Conservation (phyloP, 2,329 filamentous ascomycete genomes). For the Calonectria leucothoes region DNA sequence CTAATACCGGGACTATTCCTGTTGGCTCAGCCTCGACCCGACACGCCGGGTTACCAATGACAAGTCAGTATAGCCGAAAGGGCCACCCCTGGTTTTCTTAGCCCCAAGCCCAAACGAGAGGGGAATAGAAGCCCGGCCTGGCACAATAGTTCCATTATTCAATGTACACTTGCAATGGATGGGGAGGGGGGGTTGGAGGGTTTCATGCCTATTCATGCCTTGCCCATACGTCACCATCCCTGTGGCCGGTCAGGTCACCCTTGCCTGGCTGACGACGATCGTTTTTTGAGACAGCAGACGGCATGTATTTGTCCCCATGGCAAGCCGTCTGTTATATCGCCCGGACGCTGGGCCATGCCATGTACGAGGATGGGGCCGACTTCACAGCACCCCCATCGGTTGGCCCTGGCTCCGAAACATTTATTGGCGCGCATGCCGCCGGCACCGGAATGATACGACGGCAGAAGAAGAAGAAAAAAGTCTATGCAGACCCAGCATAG, state of each 20-base stretch:
- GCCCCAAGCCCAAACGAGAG: conserved; percentile 21
- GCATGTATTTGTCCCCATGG: not conserved
- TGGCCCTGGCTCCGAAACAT: not conserved
- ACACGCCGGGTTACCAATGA: conserved; percentile 32
- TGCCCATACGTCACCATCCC: not conserved
- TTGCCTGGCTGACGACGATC: not conserved
- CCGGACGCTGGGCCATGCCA: not conserved
- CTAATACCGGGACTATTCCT: conserved; percentile 22
- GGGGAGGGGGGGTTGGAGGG: not conserved
- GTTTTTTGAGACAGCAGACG: not conserved
- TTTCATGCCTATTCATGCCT: not conserved
- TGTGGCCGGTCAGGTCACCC: not conserved
- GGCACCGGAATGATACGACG: not conserved
- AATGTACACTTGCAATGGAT: not conserved
- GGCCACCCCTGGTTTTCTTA: conserved; percentile 11
- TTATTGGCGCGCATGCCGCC: not conserved
- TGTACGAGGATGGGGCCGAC: not conserved
- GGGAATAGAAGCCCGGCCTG: not conserved
- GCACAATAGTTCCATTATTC: conserved; percentile 3
- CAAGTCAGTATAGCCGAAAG: not conserved
- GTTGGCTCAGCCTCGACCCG: conserved; percentile 34
- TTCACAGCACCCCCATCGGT: not conserved
- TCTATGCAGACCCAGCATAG: not conserved
- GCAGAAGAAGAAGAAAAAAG: not conserved
- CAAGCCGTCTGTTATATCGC: not conserved